Base-by-base conservation (phyloP, 306 rosid genomes). In the Ormosia semicastrata region DNA sequence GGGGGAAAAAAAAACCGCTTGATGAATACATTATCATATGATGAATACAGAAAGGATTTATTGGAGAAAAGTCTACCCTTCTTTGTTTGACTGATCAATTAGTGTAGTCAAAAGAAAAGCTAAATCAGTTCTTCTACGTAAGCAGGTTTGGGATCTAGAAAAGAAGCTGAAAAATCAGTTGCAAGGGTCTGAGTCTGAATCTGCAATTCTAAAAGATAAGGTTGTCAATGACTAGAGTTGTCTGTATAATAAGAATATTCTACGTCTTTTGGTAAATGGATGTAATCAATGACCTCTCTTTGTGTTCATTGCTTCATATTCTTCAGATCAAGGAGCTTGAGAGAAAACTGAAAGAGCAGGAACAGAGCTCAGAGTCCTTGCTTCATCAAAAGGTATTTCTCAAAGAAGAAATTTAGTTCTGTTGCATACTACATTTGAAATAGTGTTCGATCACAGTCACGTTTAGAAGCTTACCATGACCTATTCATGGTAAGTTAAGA, bases 81-180 rank as follows among this genome's bases (percentile, higher is more conserved):
- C 30, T 71, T 62, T 40, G 41, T 73, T 66, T 77, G 63, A 81
- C 46, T 11, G 54, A 44, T 9, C 49, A 67, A 56, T 72, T 49
- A 36, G 53, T 65, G 59, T 64, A 39, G 76, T 77, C 24, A 3
- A 34, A 4, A 7, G 3, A 63, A 54, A 65, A 34, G 7, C 73
- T 77, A 76, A 80, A 24, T 60, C 57, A 18, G 6, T 53, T 64
- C 32, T 71, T 83, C 40, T 59, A 33, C 29, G 3, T 69, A 58
- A 74, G 65, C 91, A 93, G 98, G 86, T 90, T 83, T 86, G 86
- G 85, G 98, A 93, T 82, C 89, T 93, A 36, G 93, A 93, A 62
- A 85, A 83, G 70, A 90, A 84, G 71, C 81, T 93, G 82, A 82
- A 85, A 77, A 91, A 89, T 79, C 94, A 91, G 89, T 17, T 82